Base-by-base conservation (phyloP, 129 eudicot species). In the Mikania micrantha region DNA sequence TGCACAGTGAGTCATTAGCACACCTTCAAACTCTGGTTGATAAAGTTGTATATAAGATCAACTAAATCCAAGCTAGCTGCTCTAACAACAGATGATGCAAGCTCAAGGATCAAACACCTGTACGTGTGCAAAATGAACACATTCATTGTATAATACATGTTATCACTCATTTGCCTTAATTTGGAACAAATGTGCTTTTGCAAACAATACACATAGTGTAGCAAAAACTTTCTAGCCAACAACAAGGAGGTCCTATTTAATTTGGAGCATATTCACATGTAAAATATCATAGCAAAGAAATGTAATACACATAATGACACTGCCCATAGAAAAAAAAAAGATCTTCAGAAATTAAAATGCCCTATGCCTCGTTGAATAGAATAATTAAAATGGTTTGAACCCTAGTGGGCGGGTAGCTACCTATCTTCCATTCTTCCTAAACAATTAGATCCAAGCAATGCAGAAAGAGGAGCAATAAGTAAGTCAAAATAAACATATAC, bases 21-120 rank as follows among this genome's bases (percentile, higher is more conserved):
- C 59, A 94, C 99, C 99, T 90, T 86, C 74, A 94, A 80, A 77
- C 83, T 74, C 34, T 84, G 85, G 71, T 65, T 89, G 41, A 75
- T 74, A 67, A 87, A 74, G 70, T 77, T 81, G 79, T 80, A 90
- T 28, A 94, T 70, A 35, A 77, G 69, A 73, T 80, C 77, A 49
- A 85, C 62, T 24, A 94, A 86, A 74, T 87, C 95, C 58, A 82
- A 80, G 67, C 70, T 75, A 67, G 88, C 87, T 71, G 90, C 82
- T 67, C 80, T 93, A 71, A 87, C 84, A 65, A 90, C 20, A 66
- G 81, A 85, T 52, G 90, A 85, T 61, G 93, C 90, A 40, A 94
- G 82, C 68, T 84, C 93, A 73, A 94, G 80, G 35, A 85, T 75
- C 70, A 77, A 48, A 70, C 79, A 80, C 90, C 90, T 94, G 77